Base-by-base conservation (phyloP, 2,329 filamentous ascomycete genomes). In the Escovopsis sp. region DNA sequence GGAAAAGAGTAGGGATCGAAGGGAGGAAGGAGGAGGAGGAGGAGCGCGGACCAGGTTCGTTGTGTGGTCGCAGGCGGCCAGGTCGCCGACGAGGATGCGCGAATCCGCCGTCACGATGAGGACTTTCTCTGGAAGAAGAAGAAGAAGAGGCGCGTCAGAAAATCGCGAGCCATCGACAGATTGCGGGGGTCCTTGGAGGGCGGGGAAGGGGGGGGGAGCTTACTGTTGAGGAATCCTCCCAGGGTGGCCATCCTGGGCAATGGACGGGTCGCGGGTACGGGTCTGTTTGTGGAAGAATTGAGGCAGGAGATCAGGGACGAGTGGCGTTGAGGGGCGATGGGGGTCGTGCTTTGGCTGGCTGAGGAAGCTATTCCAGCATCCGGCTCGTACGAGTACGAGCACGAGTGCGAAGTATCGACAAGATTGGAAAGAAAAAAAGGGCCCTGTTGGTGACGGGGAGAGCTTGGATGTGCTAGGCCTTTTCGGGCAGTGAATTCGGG, bases 51-150 rank as follows among this genome's bases (percentile, higher is more conserved):
- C 76, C 47, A 98, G 67, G 63, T 98, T 98, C 50, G 91, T 96
- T 54, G 82, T 78, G 62, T 94, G 81, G 61, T 98, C 91, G 57
- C 82, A 87, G 36, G 84, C 85, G 39, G 89, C 70, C 41, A 98
- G 76, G 2, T 72, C 88, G 45, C 91, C 91, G 47, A 85, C 73
- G 16, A 89, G 67, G 37, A 85, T 94, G 53, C 89, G 81, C 40
- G 89, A 91, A 63, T 96, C 91, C 51, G 85, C 82, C 25, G 91
- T 96, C 48, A 96, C 75, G 55, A 96, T 81, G 44, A 88, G 72
- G 52, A 96, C 85, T 63, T 86, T 93, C 65, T 94, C 91, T 95
- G 35, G 10, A 43, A 42, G 39, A 38, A 37, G 16, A 7, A n/a
- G 15, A 38, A 33, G 36, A n/a, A 34, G 16, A 35, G 20, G 20